Base-by-base conservation (phyloP, 176 grass and related monocot genomes). In the Hordeum vulgare region DNA sequence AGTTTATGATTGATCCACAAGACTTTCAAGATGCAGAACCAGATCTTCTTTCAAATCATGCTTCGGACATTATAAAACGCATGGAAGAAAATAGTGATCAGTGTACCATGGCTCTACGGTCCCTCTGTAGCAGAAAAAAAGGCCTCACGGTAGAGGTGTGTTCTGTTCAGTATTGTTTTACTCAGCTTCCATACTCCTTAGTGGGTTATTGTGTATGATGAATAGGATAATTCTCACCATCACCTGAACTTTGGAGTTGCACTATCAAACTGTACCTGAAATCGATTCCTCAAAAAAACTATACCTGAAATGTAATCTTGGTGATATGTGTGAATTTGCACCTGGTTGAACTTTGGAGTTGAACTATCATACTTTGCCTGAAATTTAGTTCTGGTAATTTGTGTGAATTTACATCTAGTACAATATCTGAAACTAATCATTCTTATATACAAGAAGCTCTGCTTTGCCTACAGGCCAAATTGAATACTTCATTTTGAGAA, bases 1-100 rank as follows among this genome's bases (percentile, higher is more conserved):
- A 89, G 96, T 87, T 74, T 66, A 84, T 81, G 86, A 89, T 97
- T 79, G 87, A 80, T 88, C 82, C 90, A 70, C 90, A 92, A 90
- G 93, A 94, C 75, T 99, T 99, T 71, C 85, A 90, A 76, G 96
- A 99, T 86, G 88, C 91, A 65, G 93, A 99, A 78, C 89, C 96
- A 83, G 96, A 99, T 87, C 61, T 80, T 85, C 90, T 99, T 85
- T 90, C 91, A 81, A 84, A 85, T 85, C 90, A 91, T 88, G 87
- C 93, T 75, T 91, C 76, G 68, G 83, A 88, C 59, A 96, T 99
- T 79, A 94, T 99, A 68, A 53, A 92, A 44, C 89, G 75, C 62
- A 84, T 96, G 27, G 82, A 84, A 85, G 85, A 92, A 80, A 78
- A 89, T 33, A 85, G 85, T 65, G 80, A 86, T 47, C 72, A 85